These are phyloP conservation scores for Ceratobasidium sp. DNA, from an alignment of 1,284 basidiomycete genomes.

Conservation along the genomic window DNA sequence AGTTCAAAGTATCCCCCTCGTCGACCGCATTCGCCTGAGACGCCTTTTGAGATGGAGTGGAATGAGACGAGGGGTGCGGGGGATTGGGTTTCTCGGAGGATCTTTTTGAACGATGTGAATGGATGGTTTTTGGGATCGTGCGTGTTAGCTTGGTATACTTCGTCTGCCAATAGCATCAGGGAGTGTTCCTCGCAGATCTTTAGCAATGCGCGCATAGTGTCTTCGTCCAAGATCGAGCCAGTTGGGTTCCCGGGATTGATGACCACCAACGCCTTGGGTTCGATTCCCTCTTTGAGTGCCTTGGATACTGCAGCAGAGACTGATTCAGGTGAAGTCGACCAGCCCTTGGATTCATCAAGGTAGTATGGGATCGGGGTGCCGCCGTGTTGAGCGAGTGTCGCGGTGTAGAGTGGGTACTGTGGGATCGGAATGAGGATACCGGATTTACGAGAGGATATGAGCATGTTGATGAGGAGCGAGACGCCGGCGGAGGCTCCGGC, in stretches of 20 bases:
- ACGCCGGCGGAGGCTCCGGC: slow-evolving; percentile 94
- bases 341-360: slow-evolving; percentile 83
- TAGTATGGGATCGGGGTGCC: slow-evolving; percentile 90
- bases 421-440: slow-evolving; percentile 96
- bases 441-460: slow-evolving; percentile 69
- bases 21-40: slow-evolving; percentile 92
- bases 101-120: slow-evolving; percentile 93
- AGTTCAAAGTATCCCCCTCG: slow-evolving; percentile 95
- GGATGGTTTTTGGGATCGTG: slow-evolving; percentile 73
- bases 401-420: slow-evolving; percentile 97
- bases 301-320: slow-evolving; percentile 76
- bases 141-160: slow-evolving; percentile 94
- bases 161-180: slow-evolving; percentile 92
- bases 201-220: slow-evolving; percentile 79
- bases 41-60: slow-evolving; percentile 96
- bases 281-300: slow-evolving; percentile 70
- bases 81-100: slow-evolving; percentile 71
- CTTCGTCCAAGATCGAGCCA: slow-evolving; percentile 78
- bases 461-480: slow-evolving; percentile 84
- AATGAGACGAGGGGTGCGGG: slow-evolving; percentile 87
- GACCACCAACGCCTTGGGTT: slow-evolving; percentile 85
- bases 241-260: slow-evolving; percentile 98
- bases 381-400: slow-evolving; percentile 85
- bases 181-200: slow-evolving; percentile 83
- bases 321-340: slow-evolving; percentile 83